phyloP scores from a whole-genome alignment of 2,329 filamentous ascomycete genomes.

The Trichoderma pleuroti region DNA sequence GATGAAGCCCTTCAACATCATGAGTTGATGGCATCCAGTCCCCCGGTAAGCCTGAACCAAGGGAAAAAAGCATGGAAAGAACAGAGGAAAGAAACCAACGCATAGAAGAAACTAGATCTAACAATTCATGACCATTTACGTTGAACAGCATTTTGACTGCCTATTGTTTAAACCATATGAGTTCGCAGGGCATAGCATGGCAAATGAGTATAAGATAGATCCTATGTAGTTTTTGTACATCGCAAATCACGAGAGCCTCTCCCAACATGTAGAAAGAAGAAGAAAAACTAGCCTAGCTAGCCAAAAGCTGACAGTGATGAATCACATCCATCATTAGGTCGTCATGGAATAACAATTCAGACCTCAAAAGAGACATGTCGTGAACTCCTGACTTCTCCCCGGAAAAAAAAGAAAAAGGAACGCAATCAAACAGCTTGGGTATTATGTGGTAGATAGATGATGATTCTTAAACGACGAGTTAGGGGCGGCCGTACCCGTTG shows the following conservation, averaged over 20 bases:
- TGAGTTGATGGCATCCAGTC: constrained; percentile 45
- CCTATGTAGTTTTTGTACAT: background rate
- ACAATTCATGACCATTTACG: background rate
- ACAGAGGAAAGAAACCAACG: constrained; percentile 41
- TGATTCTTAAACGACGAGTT: background rate
- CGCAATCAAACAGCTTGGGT: background rate
- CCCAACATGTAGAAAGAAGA: background rate
- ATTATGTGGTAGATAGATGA: background rate
- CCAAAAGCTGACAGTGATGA: background rate
- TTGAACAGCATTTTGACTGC: background rate
- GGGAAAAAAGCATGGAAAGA: constrained; percentile 65
- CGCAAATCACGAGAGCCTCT: background rate
- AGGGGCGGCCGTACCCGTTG: background rate
- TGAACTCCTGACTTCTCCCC: background rate
- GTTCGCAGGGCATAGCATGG: background rate
- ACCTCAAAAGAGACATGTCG: background rate
- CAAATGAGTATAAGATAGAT: background rate
- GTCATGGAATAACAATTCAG: background rate
- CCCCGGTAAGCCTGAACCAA: constrained; percentile 61
- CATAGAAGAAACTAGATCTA: background rate
- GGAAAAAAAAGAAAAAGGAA: background rate
- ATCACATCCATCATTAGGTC: background rate
- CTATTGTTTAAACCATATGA: background rate
- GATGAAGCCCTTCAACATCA: constrained; percentile 53
- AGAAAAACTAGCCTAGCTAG: background rate